Evolutionary conservation across 2,329 filamentous ascomycete species (phyloP).

Genomic region (Aureobasidium sp.): DNA sequence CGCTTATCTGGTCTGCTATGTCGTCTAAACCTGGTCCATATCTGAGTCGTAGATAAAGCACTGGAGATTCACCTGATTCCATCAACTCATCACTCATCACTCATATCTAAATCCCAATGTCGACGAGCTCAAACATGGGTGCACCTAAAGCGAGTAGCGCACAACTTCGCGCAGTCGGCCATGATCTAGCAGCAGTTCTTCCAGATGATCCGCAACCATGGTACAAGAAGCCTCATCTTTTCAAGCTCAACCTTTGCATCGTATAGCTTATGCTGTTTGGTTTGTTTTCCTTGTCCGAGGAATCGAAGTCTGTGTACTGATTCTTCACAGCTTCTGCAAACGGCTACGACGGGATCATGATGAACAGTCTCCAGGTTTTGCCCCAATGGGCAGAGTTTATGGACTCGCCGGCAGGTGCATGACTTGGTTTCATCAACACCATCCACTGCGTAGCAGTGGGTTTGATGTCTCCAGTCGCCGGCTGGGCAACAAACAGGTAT

Average conservation of each 20-base stretch:
- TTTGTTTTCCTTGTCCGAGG: background rate
- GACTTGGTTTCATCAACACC: constrained; percentile 31
- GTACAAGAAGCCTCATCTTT: constrained; percentile 17
- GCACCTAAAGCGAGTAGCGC: no score
- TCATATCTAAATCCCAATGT: no score
- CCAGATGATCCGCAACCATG: background rate
- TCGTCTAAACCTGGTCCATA: no score
- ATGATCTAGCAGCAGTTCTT: no score
- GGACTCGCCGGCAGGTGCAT: constrained; percentile 27
- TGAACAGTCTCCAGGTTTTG: constrained; percentile 39
- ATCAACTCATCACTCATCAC: no score
- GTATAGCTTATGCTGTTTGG: constrained; percentile 15
- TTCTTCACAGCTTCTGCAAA: background rate
- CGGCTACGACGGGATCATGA: constrained; percentile 25
- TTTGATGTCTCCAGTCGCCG: constrained; percentile 16
- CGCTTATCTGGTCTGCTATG: no score
- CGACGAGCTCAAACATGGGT: no score
- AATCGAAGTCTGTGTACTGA: no score
- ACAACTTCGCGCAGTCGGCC: no score
- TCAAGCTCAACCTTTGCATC: constrained; percentile 13
- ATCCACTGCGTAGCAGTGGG: no score
- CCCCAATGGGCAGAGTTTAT: constrained; percentile 36
- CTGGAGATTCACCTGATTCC: no score
- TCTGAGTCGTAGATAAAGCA: no score
- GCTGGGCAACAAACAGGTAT: constrained; percentile 27